These are phyloP conservation scores for California macrophylla DNA, from an alignment of 441 rosid species.

Conservation along the genomic window DNA sequence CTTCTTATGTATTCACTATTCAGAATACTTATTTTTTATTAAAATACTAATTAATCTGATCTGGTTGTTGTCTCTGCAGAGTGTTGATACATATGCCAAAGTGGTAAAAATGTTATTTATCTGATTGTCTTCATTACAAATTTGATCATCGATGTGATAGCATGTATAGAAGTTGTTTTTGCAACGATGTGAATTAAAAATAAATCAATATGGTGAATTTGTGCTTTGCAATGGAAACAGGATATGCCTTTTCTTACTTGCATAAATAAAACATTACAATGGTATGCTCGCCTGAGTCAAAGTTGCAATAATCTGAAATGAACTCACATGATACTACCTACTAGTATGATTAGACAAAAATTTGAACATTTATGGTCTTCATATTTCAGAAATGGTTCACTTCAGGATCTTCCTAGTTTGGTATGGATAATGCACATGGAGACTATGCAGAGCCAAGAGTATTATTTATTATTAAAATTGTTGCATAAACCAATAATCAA, in stretches of 20 bases:
- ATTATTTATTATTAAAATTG: background rate
- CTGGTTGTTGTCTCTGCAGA: background rate
- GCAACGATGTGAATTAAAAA: background rate
- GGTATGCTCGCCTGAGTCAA: background rate
- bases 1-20: background rate
- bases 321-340: background rate
- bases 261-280: background rate
- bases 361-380: background rate
- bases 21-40: background rate
- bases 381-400: background rate
- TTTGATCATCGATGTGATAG: background rate
- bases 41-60: background rate
- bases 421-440: background rate
- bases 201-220: background rate
- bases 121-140: background rate
- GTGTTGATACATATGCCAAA: background rate
- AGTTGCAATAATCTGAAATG: background rate
- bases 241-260: background rate
- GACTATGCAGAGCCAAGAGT: background rate
- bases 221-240: background rate
- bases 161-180: background rate
- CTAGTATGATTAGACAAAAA: background rate
- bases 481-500: background rate
- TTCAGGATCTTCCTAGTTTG: background rate
- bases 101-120: background rate